Conservation (phyloP, 495 filamentous ascomycete species). For the Daldinia bambusicola region DNA sequence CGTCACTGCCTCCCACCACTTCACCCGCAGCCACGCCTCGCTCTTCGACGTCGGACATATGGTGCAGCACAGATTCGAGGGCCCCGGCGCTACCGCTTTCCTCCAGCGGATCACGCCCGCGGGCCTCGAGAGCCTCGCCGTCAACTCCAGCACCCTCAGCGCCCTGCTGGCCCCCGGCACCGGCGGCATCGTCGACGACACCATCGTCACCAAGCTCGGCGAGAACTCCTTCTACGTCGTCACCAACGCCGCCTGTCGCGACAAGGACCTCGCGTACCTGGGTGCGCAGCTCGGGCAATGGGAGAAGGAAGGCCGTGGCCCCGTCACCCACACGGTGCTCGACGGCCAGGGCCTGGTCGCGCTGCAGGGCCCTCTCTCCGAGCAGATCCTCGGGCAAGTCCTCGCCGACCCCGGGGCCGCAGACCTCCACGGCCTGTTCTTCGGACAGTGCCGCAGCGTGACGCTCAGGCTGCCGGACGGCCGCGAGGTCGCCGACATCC, state of each 20-base stretch:
- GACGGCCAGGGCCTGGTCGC: constrained; percentile 84
- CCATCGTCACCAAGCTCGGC: constrained; percentile 80
- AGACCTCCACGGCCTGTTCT: constrained; percentile 77
- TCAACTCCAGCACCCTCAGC: constrained; percentile 77
- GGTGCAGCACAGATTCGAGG: constrained; percentile 74
- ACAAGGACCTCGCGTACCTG: constrained; percentile 85
- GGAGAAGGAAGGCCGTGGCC: constrained; percentile 54
- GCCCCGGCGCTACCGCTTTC: constrained; percentile 79
- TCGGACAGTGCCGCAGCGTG: constrained; percentile 75
- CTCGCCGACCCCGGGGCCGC: constrained; percentile 59
- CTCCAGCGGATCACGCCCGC: constrained; percentile 84
- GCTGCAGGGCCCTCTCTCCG: constrained; percentile 84
- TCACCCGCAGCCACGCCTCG: constrained; percentile 86
- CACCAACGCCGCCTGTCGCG: constrained; percentile 91
- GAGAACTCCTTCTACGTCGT: constrained; percentile 86
- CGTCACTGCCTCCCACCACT: constrained; percentile 82
- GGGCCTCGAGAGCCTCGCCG: constrained; percentile 56
- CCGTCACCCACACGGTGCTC: constrained; percentile 53
- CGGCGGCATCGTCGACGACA: constrained; percentile 94
- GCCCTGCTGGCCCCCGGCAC: constrained; percentile 79
- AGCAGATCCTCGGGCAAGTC: constrained; percentile 66
- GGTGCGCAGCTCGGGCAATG: constrained; percentile 71
- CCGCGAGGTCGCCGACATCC: constrained; percentile 64
- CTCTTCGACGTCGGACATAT: constrained; percentile 91
- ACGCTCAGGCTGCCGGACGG: constrained; percentile 59